Evolutionary conservation across 2,329 filamentous ascomycete species (phyloP), one percentile per base, ranked within the genome.

Genomic region (Clonostachys solani): DNA sequence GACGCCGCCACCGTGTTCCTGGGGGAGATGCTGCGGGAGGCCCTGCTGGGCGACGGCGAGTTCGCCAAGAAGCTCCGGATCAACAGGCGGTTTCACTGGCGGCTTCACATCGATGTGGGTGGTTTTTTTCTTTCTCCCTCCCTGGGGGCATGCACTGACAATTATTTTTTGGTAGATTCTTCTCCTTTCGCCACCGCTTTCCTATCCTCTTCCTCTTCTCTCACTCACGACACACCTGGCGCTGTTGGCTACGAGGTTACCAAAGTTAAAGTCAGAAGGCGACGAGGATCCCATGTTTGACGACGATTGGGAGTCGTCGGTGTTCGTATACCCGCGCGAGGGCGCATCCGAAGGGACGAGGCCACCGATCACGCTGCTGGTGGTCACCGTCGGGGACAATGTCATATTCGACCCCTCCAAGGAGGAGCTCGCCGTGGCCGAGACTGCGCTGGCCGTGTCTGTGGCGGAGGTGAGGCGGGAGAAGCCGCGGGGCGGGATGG

Each of bases 261-360:
- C 94, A 8, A 80, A 84, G 23, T 76, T 96, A 45, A 89, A 89
- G 63, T 96, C 92, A 2, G 88, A 95, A 65, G 81, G 82, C 49
- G 92, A 97, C 68, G 94, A 99, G 71, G 94, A 99, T 58, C 94
- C 94, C 12, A 84, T 96, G 62, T 99, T 99, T 68, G 87, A 96
- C 71, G 94, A 99, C 69, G 94, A 99, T 71, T 99, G 94, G 94
- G 89, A 87, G 53, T 87, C 87, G 15, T 84, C 91, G 1, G 77
- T 82, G 16, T 84, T 83, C 48, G 73, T 99, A 33, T 99, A 95
- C 69, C 79, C 84, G 2, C 77, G 76, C 49, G 58, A 55, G 5
- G 52, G 57, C 18, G 55, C 61, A 16, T 40, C 50, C 5, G 57
- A 58, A 0, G 62, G 72, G 12, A 29, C 23, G 23, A 80, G 85